Percentiles rank a stretch among this genome's conserved stretches.
These are phyloP conservation scores for Aspergillus luchuensis DNA, from an alignment of 2,329 filamentous ascomycete species.

Conservation along the genomic window DNA sequence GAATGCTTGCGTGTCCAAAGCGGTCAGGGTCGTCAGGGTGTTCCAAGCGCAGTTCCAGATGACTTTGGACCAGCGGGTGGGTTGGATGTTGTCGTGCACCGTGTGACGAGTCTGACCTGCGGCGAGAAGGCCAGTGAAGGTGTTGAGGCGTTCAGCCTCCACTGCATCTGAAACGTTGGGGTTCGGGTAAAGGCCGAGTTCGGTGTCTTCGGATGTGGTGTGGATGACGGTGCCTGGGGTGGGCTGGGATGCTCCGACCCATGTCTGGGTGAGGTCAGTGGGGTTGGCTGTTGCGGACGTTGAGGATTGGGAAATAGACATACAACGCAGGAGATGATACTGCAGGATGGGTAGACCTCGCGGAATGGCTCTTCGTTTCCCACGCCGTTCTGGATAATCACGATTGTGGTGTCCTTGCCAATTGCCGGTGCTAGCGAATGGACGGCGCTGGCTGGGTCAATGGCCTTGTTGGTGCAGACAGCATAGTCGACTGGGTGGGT, in stretches of 20 bases:
- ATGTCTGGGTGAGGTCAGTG: conserved; percentile 25
- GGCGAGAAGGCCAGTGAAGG: conserved; percentile 46
- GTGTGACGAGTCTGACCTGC: conserved; percentile 46
- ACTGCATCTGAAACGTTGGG: neutral
- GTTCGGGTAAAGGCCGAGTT: conserved; percentile 57
- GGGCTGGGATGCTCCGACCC: conserved; percentile 56
- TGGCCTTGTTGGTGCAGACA: conserved; percentile 46
- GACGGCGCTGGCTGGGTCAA: conserved; percentile 45
- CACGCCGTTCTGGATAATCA: conserved; percentile 46
- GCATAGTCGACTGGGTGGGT: conserved; percentile 37
- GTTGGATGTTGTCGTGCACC: conserved; percentile 39
- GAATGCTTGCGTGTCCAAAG: conserved; percentile 47
- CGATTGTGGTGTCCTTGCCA: conserved; percentile 39
- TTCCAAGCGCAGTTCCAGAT: conserved; percentile 49
- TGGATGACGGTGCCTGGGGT: conserved; percentile 54
- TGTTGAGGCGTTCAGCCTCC: conserved; percentile 36
- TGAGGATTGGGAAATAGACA: conserved; percentile 24
- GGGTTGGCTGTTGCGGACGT: neutral
- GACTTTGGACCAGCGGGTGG: conserved; percentile 45
- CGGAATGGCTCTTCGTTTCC: conserved; percentile 46
- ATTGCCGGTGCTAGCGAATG: conserved; percentile 40
- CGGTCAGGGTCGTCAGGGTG: conserved; percentile 46
- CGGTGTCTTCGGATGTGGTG: conserved; percentile 56
- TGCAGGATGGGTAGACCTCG: conserved; percentile 30
- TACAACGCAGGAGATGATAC: conserved; percentile 48